These are phyloP conservation scores for Cudoniella acicularis DNA, from an alignment of 495 filamentous ascomycete genomes.

Conservation along the genomic window DNA sequence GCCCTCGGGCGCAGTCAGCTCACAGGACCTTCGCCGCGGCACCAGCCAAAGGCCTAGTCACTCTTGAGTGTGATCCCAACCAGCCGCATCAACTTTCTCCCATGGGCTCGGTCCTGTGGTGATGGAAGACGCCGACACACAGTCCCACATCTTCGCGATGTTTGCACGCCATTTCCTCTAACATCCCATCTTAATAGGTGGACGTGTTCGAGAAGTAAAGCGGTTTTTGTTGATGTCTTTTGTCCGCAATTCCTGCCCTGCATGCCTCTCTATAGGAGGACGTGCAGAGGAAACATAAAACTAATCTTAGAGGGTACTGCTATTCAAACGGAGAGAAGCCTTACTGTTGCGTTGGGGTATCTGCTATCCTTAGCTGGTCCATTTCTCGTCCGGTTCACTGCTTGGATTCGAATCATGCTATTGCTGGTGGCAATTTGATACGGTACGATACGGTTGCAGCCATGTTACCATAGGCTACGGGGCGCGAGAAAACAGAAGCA, in stretches of 20 bases:
- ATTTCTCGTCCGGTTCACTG: constrained; percentile 32
- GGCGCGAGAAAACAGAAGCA: constrained; percentile 35
- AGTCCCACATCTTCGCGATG: constrained; percentile 29
- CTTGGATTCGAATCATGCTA: constrained; percentile 34
- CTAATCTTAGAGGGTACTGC: constrained; percentile 77
- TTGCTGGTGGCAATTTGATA: constrained; percentile 25
- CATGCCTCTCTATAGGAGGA: background rate
- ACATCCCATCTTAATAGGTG: constrained; percentile 1
- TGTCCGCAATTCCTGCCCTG: constrained; percentile 57
- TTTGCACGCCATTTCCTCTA: constrained; percentile 34
- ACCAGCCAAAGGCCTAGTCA: constrained; percentile 43
- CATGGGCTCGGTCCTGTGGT: constrained; percentile 44
- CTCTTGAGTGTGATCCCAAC: constrained; percentile 15
- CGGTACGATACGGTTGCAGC: constrained; percentile 8
- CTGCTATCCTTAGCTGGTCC: constrained; percentile 24
- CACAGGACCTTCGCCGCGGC: constrained; percentile 49
- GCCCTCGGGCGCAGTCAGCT: constrained; percentile 30
- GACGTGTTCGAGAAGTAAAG: constrained; percentile 23
- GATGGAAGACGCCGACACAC: constrained; percentile 63
- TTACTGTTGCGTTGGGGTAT: constrained; percentile 15
- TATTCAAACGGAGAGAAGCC: constrained; percentile 60
- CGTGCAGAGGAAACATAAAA: constrained; percentile 82
- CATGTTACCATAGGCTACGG: background rate
- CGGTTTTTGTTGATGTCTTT: constrained; percentile 87
- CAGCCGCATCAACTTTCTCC: constrained; percentile 76